Evolutionary conservation across 2,329 filamentous ascomycete genomes (phyloP).

Genomic region (Tolypocladium sp.): DNA sequence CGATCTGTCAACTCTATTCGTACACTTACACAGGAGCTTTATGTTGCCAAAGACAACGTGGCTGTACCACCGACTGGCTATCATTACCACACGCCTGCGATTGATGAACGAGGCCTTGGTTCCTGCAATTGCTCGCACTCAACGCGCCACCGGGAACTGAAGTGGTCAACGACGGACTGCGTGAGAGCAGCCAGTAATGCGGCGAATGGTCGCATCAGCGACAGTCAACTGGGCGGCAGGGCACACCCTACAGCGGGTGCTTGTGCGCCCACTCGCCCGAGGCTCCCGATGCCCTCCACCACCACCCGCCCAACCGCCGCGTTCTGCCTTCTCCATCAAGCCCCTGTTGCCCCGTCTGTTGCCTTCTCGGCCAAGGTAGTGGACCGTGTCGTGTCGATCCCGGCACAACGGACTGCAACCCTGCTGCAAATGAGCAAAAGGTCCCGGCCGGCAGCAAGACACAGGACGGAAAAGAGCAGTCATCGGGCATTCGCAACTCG

Average conservation of each 20-base stretch:
- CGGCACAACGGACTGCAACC: background rate
- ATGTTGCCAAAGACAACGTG: too few species aligned
- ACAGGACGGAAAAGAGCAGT: background rate
- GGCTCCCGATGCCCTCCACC: too few species aligned
- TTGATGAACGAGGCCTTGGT: background rate
- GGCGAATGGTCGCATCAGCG: background rate
- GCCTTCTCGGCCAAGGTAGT: too few species aligned
- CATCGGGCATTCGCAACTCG: background rate
- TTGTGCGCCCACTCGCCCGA: too few species aligned
- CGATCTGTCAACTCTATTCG: too few species aligned
- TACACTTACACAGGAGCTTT: too few species aligned
- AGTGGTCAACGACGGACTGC: too few species aligned
- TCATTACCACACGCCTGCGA: background rate
- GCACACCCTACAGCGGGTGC: background rate
- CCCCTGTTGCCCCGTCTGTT: too few species aligned
- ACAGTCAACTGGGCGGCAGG: background rate
- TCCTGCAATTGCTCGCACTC: background rate
- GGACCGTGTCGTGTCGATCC: background rate
- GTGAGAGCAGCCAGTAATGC: background rate
- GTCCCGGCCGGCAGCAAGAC: background rate
- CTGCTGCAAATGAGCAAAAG: background rate
- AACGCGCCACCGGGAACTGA: too few species aligned
- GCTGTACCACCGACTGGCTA: background rate
- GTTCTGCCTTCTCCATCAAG: too few species aligned
- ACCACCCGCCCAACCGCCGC: too few species aligned